A percentile compares a stretch with the other conserved stretches of the same genome.
Conservation (phyloP, 2,329 filamentous ascomycete species). For the Drechmeria coniospora region DNA sequence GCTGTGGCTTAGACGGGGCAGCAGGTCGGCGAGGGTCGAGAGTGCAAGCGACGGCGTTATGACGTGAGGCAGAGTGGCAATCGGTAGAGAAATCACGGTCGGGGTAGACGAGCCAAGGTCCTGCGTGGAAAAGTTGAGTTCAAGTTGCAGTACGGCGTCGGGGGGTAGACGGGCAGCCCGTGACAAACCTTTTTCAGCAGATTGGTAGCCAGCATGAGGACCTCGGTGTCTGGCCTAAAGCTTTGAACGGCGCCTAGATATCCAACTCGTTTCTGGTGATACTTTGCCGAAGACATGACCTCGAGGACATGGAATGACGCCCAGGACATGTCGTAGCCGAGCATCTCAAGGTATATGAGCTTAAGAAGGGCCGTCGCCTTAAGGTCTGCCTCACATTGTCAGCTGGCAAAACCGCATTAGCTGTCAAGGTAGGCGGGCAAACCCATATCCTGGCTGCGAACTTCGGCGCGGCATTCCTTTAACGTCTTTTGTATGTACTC, state of each 20-base stretch:
- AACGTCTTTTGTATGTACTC: conserved; percentile 89
- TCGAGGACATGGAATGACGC: conserved; percentile 96
- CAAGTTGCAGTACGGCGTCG: neutral
- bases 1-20: conserved; percentile 77
- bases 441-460: conserved; percentile 88
- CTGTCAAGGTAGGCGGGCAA: conserved; percentile 14
- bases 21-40: conserved; percentile 70
- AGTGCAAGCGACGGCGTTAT: conserved; percentile 86
- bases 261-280: conserved; percentile 86
- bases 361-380: conserved; percentile 94
- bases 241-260: conserved; percentile 93
- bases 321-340: conserved; percentile 99
- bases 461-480: conserved; percentile 89
- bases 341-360: conserved; percentile 96
- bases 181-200: conserved; percentile 68
- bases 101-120: conserved; percentile 60
- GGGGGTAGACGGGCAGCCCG: neutral
- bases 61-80: conserved; percentile 83
- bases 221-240: conserved; percentile 89
- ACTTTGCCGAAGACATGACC: conserved; percentile 94
- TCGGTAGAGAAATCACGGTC: conserved; percentile 69
- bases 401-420: conserved; percentile 3
- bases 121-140: conserved; percentile 11
- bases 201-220: conserved; percentile 94
- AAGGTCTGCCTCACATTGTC: conserved; percentile 62